Percentiles rank a stretch among this genome's conserved stretches.
Conservation (phyloP, 2,329 filamentous ascomycete species). For the Bipolaris bicolor region DNA sequence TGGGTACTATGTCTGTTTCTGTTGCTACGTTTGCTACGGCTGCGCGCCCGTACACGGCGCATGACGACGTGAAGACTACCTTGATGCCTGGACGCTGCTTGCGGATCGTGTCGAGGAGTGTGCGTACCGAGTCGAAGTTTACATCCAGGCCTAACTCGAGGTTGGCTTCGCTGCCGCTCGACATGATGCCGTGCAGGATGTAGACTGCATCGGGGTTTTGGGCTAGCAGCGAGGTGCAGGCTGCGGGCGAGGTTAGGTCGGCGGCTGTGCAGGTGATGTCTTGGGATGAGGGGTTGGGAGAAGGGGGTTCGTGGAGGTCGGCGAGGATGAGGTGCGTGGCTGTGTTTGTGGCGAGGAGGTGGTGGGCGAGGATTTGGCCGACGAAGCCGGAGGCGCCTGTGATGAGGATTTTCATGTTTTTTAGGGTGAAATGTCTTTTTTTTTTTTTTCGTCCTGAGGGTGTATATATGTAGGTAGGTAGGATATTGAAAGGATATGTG, state of each 20-base stretch:
- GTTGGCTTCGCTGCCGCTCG: constrained; percentile 66
- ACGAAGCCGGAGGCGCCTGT: constrained; percentile 70
- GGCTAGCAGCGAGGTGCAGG: constrained; percentile 34
- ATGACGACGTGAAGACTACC: constrained; percentile 66
- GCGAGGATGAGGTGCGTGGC: constrained; percentile 60
- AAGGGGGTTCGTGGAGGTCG: constrained; percentile 60
- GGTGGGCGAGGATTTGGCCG: constrained; percentile 64
- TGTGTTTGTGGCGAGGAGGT: constrained; percentile 58
- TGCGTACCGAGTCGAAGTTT: constrained; percentile 66
- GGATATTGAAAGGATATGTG: neutral
- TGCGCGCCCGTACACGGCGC: constrained; percentile 67
- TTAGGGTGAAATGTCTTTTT: neutral
- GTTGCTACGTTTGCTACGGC: constrained; percentile 53
- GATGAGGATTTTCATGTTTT: constrained; percentile 59
- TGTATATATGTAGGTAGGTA: neutral
- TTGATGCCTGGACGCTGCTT: constrained; percentile 59
- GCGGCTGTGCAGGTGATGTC: constrained; percentile 59
- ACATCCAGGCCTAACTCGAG: constrained; percentile 65
- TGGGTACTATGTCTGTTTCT: constrained; percentile 58
- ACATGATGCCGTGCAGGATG: constrained; percentile 73
- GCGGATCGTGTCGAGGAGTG: constrained; percentile 61
- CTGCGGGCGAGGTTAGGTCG: constrained; percentile 56
- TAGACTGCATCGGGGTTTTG: constrained; percentile 52
- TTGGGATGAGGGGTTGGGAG: constrained; percentile 46
- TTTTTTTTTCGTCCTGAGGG: neutral